phyloP scores from a whole-genome alignment of 768 basidiomycete species.

The Ephemerocybe angulata region DNA sequence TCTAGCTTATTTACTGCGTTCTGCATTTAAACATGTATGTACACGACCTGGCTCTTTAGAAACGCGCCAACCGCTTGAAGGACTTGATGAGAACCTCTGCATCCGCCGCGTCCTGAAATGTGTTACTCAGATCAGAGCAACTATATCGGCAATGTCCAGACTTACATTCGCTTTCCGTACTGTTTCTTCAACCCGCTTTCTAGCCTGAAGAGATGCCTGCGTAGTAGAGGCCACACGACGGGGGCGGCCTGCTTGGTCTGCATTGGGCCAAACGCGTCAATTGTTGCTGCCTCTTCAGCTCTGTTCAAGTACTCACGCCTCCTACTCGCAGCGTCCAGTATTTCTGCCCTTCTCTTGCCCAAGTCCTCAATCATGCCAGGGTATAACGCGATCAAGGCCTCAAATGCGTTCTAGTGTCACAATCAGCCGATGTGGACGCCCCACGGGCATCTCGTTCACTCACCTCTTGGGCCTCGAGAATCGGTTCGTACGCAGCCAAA shows the following conservation, averaged over 20 bases:
- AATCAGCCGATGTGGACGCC: background rate
- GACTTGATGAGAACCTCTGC: conserved; percentile 33
- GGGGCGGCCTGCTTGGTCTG: conserved; percentile 27
- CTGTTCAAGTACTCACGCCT: conserved; percentile 28
- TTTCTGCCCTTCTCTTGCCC: conserved; percentile 29
- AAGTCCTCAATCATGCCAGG: conserved; percentile 30
- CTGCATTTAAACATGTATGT: background rate
- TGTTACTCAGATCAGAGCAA: background rate
- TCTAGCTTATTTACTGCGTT: background rate
- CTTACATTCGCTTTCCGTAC: conserved; percentile 34
- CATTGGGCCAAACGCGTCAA: conserved; percentile 3
- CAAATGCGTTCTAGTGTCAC: conserved; percentile 3
- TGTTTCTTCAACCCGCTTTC: conserved; percentile 31
- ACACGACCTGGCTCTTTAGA: background rate
- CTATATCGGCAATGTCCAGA: background rate
- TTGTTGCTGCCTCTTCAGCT: background rate
- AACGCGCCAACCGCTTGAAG: conserved; percentile 29
- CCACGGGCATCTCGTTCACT: background rate
- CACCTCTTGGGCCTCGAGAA: conserved; percentile 27
- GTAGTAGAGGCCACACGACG: conserved; percentile 24
- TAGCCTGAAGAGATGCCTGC: conserved; percentile 30
- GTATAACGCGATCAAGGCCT: conserved; percentile 19
- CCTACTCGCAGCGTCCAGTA: conserved; percentile 33
- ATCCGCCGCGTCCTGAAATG: conserved; percentile 29
- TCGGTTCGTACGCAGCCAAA: conserved; percentile 22